Conservation (phyloP, 441 rosid species). For the Pelargonium australe region DNA sequence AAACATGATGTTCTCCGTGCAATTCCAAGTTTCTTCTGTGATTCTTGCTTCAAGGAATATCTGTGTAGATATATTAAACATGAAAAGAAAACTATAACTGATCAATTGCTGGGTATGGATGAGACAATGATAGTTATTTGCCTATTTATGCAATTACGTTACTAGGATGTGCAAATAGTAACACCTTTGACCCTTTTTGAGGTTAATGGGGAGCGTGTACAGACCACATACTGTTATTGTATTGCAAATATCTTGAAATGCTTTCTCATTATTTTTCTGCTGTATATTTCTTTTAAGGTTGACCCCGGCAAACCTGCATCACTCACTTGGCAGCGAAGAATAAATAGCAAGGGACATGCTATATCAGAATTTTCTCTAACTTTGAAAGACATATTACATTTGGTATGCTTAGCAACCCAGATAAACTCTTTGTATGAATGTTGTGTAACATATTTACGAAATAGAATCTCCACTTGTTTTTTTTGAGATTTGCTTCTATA, state of each 20-base stretch:
- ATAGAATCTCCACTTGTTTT: too few relatives aligned
- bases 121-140: too few relatives aligned
- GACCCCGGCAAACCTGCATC: constrained; percentile 62
- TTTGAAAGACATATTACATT: constrained; percentile 48
- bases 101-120: too few relatives aligned
- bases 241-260: background rate
- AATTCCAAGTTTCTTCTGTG: too few relatives aligned
- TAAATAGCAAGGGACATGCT: constrained; percentile 31
- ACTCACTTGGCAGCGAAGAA: constrained; percentile 75
- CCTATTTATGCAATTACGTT: too few relatives aligned
- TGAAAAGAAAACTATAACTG: too few relatives aligned
- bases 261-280: constrained; percentile 5
- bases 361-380: constrained; percentile 42
- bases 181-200: background rate
- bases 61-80: too few relatives aligned
- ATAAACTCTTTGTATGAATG: background rate
- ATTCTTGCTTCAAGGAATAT: too few relatives aligned
- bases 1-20: too few relatives aligned
- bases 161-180: too few relatives aligned
- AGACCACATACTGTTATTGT: background rate
- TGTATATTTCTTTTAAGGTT: constrained; percentile 38
- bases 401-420: constrained; percentile 42
- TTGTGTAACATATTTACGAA: too few relatives aligned
- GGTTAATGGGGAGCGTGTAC: background rate
- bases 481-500: too few relatives aligned